These are phyloP conservation scores for Brassica carinata DNA, from an alignment of 345 rosid genomes.

Conservation along the genomic window DNA sequence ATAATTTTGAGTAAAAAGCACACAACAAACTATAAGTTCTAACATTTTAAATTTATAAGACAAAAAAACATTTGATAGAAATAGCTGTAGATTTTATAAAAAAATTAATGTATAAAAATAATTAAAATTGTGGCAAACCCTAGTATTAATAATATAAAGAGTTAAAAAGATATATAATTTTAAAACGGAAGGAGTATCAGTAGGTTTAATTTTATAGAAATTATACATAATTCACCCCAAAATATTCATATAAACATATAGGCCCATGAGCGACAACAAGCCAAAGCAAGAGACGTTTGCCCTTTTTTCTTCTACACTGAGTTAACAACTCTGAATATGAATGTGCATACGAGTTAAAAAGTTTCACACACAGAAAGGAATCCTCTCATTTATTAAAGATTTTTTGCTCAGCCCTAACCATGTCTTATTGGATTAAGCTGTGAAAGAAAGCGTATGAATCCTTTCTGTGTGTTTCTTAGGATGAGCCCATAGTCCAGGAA, in stretches of 20 bases:
- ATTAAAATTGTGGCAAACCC: not conserved
- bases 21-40: not conserved
- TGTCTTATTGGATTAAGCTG: not conserved
- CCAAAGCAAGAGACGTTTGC: not conserved
- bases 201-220: not conserved
- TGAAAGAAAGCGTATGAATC: not conserved
- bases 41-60: not conserved
- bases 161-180: not conserved
- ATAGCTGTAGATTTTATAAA: not conserved
- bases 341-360: not conserved
- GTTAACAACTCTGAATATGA: not conserved
- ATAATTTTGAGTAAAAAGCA: not conserved
- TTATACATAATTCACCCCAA: not conserved
- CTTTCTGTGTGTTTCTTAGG: not conserved
- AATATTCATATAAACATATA: not conserved
- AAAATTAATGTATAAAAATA: too few species aligned
- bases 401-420: not conserved
- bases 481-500: slow-evolving; percentile 32
- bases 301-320: not conserved
- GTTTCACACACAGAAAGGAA: not conserved
- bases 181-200: not conserved
- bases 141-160: not conserved
- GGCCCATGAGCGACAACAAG: not conserved
- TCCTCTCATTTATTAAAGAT: not conserved
- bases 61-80: too few species aligned